phyloP scores from a whole-genome alignment of 192 early-diverging fungal genomes.

The Cladochytrium replicatum region DNA sequence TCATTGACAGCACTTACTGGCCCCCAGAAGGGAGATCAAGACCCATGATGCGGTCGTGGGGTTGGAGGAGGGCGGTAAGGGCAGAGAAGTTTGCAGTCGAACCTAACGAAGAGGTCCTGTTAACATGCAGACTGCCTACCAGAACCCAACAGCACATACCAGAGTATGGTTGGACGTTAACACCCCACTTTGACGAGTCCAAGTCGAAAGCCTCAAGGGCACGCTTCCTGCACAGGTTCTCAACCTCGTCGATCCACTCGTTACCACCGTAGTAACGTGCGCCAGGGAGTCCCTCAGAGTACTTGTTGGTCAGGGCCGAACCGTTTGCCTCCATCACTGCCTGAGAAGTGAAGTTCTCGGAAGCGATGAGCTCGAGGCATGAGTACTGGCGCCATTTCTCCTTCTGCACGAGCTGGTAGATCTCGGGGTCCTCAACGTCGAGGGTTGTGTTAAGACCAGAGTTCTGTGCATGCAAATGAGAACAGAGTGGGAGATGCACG shows the following conservation, averaged over 20 bases:
- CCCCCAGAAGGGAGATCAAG: constrained; percentile 98
- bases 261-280: constrained; percentile 99
- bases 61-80: constrained; percentile 87
- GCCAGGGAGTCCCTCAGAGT: constrained; percentile 98
- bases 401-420: constrained; percentile 88
- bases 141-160: constrained; percentile 26
- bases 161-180: constrained; percentile 99
- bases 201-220: constrained; percentile 90
- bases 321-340: constrained; percentile 99
- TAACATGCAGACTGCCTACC: too few relatives aligned
- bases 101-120: constrained; percentile 29
- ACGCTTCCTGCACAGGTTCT: constrained; percentile 90
- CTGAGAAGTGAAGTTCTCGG: constrained; percentile 99
- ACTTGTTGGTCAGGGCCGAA: constrained; percentile 98
- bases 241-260: constrained; percentile 93
- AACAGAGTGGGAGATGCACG: too few relatives aligned
- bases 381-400: constrained; percentile 98
- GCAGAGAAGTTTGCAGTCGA: constrained; percentile 98
- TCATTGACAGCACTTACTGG: constrained; percentile 33
- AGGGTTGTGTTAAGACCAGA: constrained; percentile 76
- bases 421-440: constrained; percentile 83
- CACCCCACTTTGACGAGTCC: constrained; percentile 87
- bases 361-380: constrained; percentile 97
- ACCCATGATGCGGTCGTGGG: constrained; percentile 99
- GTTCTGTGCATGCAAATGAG: constrained; percentile 31